phyloP scores from a whole-genome alignment of 345 rosid genomes.

The Garcia nutans region DNA sequence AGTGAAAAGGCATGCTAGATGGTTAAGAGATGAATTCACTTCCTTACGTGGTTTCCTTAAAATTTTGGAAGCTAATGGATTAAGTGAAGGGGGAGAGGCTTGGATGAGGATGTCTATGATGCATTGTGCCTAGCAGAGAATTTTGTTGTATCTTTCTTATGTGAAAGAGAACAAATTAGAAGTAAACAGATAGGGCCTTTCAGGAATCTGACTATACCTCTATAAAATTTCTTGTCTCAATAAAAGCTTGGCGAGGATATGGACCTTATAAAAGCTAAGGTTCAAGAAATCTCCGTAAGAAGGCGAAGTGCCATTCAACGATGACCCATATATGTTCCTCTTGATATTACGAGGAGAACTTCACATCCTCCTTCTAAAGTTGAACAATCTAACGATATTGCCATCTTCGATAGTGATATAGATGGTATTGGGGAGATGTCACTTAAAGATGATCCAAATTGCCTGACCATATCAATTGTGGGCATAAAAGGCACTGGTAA shows the following conservation, averaged over 20 bases:
- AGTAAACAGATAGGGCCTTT: neutral
- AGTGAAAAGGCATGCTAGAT: neutral
- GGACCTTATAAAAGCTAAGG: neutral
- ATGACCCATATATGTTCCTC: no score
- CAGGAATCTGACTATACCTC: neutral
- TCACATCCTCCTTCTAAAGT: neutral
- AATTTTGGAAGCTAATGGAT: neutral
- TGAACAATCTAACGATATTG: neutral
- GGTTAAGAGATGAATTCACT: neutral
- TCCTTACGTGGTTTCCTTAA: neutral
- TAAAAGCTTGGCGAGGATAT: neutral
- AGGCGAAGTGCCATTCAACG: neutral
- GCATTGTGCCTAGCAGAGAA: neutral
- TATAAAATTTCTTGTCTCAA: neutral
- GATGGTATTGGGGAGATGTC: neutral
- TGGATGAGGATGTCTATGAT: neutral
- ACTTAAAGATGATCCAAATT: neutral
- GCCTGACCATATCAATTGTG: constrained; percentile 15
- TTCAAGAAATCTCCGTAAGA: neutral
- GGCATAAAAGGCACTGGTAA: constrained; percentile 19
- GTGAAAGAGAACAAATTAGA: neutral
- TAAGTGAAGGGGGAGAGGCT: neutral
- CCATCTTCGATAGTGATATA: neutral
- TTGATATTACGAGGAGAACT: no score
- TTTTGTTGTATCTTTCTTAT: neutral